Evolutionary conservation across 106 monocot species (phyloP).

Genomic region (Narthecium ossifragum): DNA sequence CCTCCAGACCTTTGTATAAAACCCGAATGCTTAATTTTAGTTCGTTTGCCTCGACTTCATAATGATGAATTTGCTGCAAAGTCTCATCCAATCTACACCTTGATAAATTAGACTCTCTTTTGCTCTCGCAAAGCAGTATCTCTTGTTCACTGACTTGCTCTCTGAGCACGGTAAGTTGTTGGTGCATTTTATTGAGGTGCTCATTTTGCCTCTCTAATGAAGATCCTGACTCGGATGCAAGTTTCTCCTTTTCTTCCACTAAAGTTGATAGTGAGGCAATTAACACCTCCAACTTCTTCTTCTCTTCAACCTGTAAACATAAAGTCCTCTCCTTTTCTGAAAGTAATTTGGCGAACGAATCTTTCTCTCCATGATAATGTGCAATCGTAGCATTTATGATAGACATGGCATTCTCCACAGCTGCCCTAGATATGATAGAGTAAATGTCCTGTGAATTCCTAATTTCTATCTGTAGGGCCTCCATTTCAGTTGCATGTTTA

Average conservation of each 20-base stretch:
- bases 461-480: constrained; percentile 18
- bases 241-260: constrained; percentile 31
- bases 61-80: constrained; percentile 22
- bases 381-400: constrained; percentile 9
- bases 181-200: constrained; percentile 20
- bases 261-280: constrained; percentile 19
- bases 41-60: constrained; percentile 23
- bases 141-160: constrained; percentile 32
- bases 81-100: constrained; percentile 31
- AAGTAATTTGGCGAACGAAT: constrained; percentile 10
- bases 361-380: constrained; percentile 23
- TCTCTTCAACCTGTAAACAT: constrained; percentile 21
- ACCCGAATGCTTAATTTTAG: constrained; percentile 32
- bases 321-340: constrained; percentile 31
- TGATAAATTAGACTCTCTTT: constrained; percentile 23
- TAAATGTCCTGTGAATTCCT: constrained; percentile 25
- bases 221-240: constrained; percentile 19
- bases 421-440: constrained; percentile 16
- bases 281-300: constrained; percentile 30
- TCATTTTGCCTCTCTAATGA: constrained; percentile 26
- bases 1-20: constrained; percentile 18
- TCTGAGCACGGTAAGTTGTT: constrained; percentile 25
- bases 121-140: constrained; percentile 22
- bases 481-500: constrained; percentile 11
- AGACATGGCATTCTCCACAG: constrained; percentile 22